phyloP scores from a whole-genome alignment of 768 basidiomycete species.

The Coprinopsis cinerea region DNA sequence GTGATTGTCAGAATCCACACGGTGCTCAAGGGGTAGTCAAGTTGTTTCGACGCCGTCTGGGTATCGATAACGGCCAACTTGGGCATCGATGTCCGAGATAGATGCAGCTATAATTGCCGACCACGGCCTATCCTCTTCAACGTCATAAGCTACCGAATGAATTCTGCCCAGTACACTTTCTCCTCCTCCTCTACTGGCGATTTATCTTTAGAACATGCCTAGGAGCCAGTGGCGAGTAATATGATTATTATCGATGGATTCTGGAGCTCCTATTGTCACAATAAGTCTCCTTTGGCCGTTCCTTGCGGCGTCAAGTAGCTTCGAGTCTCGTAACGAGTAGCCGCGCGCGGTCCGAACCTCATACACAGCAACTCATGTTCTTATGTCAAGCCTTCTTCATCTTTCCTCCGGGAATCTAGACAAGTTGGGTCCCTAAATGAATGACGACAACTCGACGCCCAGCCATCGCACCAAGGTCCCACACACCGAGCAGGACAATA shows the following conservation, averaged over 20 bases:
- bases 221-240: not conserved
- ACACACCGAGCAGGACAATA: no score
- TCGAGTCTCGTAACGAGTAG: no score
- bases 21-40: no score
- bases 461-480: no score
- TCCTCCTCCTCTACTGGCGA: not conserved
- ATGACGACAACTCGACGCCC: no score
- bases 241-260: slow-evolving; percentile 11
- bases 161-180: slow-evolving; percentile 1
- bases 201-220: not conserved
- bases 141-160: slow-evolving; percentile 5
- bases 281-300: not conserved
- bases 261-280: not conserved
- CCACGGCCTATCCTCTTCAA: not conserved
- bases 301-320: not conserved
- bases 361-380: no score
- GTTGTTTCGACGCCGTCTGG: no score
- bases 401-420: no score
- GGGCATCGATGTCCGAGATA: slow-evolving; percentile 5
- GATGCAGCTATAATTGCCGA: not conserved
- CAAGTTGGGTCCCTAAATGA: no score
- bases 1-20: not conserved
- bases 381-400: no score
- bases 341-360: no score
- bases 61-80: not conserved